These are phyloP conservation scores for Ustulina deusta DNA, from an alignment of 2,329 filamentous ascomycete species.

Conservation along the genomic window DNA sequence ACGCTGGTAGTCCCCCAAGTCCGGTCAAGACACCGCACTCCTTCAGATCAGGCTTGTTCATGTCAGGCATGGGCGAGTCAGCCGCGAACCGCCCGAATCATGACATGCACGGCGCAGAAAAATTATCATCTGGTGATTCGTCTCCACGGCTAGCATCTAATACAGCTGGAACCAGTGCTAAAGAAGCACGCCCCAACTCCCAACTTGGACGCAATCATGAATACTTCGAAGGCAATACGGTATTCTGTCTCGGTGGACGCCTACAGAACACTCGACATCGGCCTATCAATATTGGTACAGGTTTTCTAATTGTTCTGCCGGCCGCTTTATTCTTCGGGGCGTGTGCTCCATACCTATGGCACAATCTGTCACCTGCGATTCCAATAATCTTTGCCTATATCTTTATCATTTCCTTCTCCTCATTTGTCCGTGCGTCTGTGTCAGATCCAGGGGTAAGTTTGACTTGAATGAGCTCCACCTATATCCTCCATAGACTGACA, in stretches of 20 bases:
- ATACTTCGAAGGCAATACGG: conserved; percentile 93
- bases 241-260: conserved; percentile 88
- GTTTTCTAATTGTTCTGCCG: conserved; percentile 81
- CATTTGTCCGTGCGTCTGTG: conserved; percentile 91
- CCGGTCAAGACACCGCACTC: conserved; percentile 79
- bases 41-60: conserved; percentile 79
- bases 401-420: conserved; percentile 91
- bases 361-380: conserved; percentile 86
- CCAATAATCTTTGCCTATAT: conserved; percentile 91
- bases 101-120: conserved; percentile 77
- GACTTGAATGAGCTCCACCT: background rate
- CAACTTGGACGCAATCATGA: conserved; percentile 80
- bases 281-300: conserved; percentile 91
- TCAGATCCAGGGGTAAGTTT: conserved; percentile 89
- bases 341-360: conserved; percentile 87
- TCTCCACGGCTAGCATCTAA: conserved; percentile 70
- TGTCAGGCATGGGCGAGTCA: conserved; percentile 68
- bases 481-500: conserved; percentile 19
- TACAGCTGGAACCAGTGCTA: conserved; percentile 42
- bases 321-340: conserved; percentile 85
- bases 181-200: conserved; percentile 52
- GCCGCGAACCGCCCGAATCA: conserved; percentile 63
- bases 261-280: conserved; percentile 88
- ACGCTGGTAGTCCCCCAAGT: conserved; percentile 64
- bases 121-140: conserved; percentile 83